phyloP scores from a whole-genome alignment of 2,329 filamentous ascomycete species.

The Phialophora verrucosa region DNA sequence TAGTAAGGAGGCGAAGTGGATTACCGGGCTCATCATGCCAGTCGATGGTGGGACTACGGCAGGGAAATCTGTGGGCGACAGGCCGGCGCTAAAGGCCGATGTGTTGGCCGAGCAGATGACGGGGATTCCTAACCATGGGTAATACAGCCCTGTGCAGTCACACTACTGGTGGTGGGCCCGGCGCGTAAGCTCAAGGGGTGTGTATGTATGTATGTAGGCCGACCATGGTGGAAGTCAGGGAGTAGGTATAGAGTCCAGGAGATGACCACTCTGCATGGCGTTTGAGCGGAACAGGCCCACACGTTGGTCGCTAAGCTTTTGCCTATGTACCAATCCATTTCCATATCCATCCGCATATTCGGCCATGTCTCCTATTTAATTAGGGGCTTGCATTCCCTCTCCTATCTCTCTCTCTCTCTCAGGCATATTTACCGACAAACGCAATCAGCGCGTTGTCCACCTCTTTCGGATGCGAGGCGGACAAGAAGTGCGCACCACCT shows the following conservation, averaged over 20 bases:
- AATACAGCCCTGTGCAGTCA: neutral
- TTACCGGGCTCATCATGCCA: slow-evolving; percentile 28
- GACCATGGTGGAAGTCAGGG: too few species aligned
- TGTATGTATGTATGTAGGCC: too few species aligned
- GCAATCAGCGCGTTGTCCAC: slow-evolving; percentile 52
- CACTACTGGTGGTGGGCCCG: too few species aligned
- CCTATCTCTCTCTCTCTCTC: neutral
- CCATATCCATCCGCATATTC: neutral
- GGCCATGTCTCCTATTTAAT: neutral
- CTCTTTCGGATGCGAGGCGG: slow-evolving; percentile 53
- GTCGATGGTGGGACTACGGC: slow-evolving; percentile 30
- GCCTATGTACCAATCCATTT: neutral
- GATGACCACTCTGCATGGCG: neutral
- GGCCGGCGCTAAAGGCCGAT: slow-evolving; percentile 23
- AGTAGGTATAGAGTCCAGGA: too few species aligned
- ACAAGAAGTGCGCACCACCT: slow-evolving; percentile 58
- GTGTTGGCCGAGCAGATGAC: slow-evolving; percentile 25
- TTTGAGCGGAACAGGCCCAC: neutral
- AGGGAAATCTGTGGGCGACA: slow-evolving; percentile 15
- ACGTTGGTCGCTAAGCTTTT: too few species aligned
- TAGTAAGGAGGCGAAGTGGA: slow-evolving; percentile 28
- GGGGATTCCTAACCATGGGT: slow-evolving; percentile 22
- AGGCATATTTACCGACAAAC: slow-evolving; percentile 41
- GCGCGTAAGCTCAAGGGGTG: too few species aligned
- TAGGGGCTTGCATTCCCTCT: neutral